Conservation (phyloP, 2,329 filamentous ascomycete species). For the Colletotrichum sp. region DNA sequence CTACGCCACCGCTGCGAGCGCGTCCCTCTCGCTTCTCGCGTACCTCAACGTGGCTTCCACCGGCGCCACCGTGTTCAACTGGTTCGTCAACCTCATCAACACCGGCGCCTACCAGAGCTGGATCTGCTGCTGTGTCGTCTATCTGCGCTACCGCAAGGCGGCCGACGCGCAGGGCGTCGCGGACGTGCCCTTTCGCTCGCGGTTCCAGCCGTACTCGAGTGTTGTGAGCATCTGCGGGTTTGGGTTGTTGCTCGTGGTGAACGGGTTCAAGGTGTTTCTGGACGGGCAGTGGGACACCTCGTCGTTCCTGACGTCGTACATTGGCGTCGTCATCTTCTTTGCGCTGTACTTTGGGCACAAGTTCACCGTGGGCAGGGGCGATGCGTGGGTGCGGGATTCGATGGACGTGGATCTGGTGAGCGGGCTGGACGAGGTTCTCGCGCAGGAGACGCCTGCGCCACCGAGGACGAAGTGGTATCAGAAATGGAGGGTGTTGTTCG, state of each 20-base stretch:
- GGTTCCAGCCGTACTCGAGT: neutral
- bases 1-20: conserved; percentile 49
- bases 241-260: conserved; percentile 66
- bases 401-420: neutral
- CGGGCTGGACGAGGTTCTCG: neutral
- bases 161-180: neutral
- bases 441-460: neutral
- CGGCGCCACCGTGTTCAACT: conserved; percentile 65
- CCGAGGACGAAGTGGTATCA: neutral
- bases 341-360: conserved; percentile 62
- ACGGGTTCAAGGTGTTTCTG: conserved; percentile 73
- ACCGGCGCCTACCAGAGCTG: conserved; percentile 58
- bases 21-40: conserved; percentile 64
- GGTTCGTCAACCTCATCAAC: conserved; percentile 62
- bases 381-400: neutral
- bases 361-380: neutral
- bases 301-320: conserved; percentile 68
- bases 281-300: conserved; percentile 59
- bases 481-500: neutral
- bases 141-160: conserved; percentile 63
- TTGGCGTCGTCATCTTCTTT: conserved; percentile 68
- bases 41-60: conserved; percentile 64
- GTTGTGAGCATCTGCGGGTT: neutral
- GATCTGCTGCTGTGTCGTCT: conserved; percentile 59
- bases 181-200: neutral